Conservation (phyloP, 1,284 basidiomycete species). For the Ceratobasidium sp. region DNA sequence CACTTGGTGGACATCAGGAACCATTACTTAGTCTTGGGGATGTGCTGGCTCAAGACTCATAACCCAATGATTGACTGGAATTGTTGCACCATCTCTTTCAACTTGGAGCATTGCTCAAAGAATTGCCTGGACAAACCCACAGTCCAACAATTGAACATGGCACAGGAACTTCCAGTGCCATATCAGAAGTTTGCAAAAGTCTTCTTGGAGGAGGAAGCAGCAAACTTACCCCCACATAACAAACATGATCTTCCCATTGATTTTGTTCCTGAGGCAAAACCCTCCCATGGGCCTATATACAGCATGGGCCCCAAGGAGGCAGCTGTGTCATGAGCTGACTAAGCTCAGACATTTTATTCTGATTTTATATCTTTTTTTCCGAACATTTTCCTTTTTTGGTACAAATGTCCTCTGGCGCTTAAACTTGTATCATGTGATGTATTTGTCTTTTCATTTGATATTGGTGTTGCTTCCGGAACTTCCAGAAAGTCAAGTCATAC, state of each 20-base stretch:
- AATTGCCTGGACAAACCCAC: background rate
- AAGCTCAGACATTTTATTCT: no score
- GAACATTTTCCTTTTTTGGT: no score
- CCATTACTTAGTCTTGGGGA: conserved; percentile 35
- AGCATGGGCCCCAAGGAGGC: background rate
- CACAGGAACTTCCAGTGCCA: background rate
- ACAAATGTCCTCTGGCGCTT: no score
- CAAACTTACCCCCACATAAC: conserved; percentile 1
- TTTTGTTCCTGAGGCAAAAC: conserved; percentile 15
- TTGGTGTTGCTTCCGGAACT: no score
- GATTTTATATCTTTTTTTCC: no score
- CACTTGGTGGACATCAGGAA: conserved; percentile 5
- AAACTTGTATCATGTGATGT: no score
- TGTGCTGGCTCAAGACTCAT: conserved; percentile 39
- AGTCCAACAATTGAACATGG: background rate
- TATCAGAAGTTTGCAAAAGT: conserved; percentile 12
- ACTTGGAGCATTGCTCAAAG: background rate
- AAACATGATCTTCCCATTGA: conserved; percentile 20
- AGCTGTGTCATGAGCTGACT: no score
- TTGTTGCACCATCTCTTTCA: background rate
- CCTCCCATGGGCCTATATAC: conserved; percentile 35
- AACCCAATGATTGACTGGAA: conserved; percentile 39
- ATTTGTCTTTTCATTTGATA: no score
- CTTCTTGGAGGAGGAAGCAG: conserved; percentile 12
- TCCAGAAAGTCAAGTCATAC: no score